Conservation (phyloP, 805 yeast species). For the Saccharomycopsis oosterbeekiorum region DNA sequence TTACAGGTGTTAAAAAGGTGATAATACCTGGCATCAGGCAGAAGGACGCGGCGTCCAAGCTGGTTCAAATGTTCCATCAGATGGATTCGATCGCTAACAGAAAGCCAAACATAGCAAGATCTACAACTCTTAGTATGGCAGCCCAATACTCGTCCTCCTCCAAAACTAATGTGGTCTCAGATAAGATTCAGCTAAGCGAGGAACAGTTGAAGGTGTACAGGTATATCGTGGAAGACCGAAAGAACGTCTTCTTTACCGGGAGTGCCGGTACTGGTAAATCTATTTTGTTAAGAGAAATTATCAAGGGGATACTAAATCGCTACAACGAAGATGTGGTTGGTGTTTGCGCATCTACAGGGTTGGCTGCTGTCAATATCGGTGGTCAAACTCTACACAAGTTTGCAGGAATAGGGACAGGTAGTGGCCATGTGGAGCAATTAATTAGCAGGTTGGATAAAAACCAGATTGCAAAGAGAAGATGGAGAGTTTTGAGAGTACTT, state of each 20-base stretch:
- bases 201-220: constrained; percentile 48
- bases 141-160: not conserved
- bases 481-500: constrained; percentile 62
- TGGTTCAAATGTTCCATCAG: constrained; percentile 5
- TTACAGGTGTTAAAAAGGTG: not conserved
- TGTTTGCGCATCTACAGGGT: constrained; percentile 90
- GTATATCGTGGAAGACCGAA: constrained; percentile 38
- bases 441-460: constrained; percentile 40
- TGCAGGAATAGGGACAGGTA: constrained; percentile 79
- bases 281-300: constrained; percentile 53
- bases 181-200: constrained; percentile 24
- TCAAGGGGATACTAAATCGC: constrained; percentile 37
- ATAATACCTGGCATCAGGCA: not conserved
- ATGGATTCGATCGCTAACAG: not conserved
- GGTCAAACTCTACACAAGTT: constrained; percentile 83
- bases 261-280: constrained; percentile 88
- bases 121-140: not conserved
- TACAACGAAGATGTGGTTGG: constrained; percentile 51
- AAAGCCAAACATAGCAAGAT: constrained; percentile 6
- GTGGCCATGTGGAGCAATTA: constrained; percentile 37
- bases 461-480: constrained; percentile 35
- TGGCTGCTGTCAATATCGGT: constrained; percentile 91
- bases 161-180: not conserved
- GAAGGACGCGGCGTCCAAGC: not conserved
- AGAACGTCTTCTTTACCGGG: constrained; percentile 67